Evolutionary conservation across 2,329 filamentous ascomycete genomes (phyloP), one percentile per base, ranked within the genome.

Genomic region (Chrysoporthe austroafricana): DNA sequence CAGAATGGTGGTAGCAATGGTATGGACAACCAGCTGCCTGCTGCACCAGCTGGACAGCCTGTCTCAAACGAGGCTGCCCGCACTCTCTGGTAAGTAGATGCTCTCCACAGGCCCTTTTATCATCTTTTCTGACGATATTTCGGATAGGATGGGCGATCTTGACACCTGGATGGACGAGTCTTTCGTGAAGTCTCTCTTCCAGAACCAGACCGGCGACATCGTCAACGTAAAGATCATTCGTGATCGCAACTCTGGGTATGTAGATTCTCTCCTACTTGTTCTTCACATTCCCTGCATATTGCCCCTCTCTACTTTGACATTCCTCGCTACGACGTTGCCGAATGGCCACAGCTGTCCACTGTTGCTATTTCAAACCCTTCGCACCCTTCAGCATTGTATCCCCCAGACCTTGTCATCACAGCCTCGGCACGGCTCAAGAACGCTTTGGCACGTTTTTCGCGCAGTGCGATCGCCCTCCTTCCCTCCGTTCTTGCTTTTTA

Each of bases 211-310:
- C 83, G 94, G 92, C 73, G 96, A 98, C 81, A 90, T 90, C 71
- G 96, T 99, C 75, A 97, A 97, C 75, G 96, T 99, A 74, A 99
- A 99, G 88, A 97, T 99, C 87, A 99, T 99, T 76, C 93, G 96
- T 73, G 96, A 99, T 84, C 97, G 97, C 82, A 97, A 97, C 81
- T 97, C 95, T 77, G 96, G 95, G 94, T 97, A 80, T 66, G 83
- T 74, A 18, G 9, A 32, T n/a, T 26, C 61, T 58, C 21, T 4
- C 32, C 52, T 69, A 42, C 52, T 44, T 46, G n/a, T 26, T 18
- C 8, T 32, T 39, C 36, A 9, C 36, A 9, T 39, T 39, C 36
- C 6, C 9, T 39, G 36, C 26, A 26, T 26, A 26, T 26, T 26
- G 26, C 26, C 26, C 26, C 26, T 26, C 26, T 26, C 26, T 26